Conservation (phyloP, 1,284 basidiomycete species). For the Trametes versicolor region DNA sequence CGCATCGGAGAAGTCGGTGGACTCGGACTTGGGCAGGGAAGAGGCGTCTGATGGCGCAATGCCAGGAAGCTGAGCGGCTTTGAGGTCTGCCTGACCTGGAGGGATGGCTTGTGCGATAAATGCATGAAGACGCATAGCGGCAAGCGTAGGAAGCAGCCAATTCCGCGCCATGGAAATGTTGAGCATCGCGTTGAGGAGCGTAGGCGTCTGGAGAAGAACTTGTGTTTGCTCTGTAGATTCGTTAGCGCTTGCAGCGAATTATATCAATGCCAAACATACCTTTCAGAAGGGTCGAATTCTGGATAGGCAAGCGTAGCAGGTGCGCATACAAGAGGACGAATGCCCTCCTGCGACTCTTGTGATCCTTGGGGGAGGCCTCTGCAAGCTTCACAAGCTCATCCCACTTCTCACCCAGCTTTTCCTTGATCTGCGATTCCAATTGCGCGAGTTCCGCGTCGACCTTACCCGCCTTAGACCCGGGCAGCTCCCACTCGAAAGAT, state of each 20-base stretch:
- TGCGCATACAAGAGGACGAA: constrained; percentile 89
- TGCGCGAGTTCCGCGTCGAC: constrained; percentile 58
- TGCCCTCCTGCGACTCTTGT: constrained; percentile 57
- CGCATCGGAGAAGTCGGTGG: constrained; percentile 58
- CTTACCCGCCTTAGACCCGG: constrained; percentile 36
- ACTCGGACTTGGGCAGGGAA: constrained; percentile 59
- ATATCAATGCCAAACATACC: constrained; percentile 52
- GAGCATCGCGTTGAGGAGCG: constrained; percentile 85
- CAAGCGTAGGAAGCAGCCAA: constrained; percentile 89
- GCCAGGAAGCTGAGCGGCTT: constrained; percentile 81
- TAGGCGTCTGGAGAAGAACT: constrained; percentile 75
- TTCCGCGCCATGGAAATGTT: constrained; percentile 89
- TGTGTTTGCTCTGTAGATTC: constrained; percentile 67
- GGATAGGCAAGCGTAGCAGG: constrained; percentile 78
- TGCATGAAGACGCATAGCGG: constrained; percentile 86
- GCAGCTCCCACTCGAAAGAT: constrained; percentile 71
- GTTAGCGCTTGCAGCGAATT: not conserved
- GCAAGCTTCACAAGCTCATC: constrained; percentile 53
- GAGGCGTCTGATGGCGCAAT: constrained; percentile 63
- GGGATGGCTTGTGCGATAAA: constrained; percentile 89
- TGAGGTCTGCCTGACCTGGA: constrained; percentile 56
- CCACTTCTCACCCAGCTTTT: constrained; percentile 64
- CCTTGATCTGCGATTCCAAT: constrained; percentile 66
- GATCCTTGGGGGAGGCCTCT: constrained; percentile 47
- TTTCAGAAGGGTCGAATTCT: constrained; percentile 63